phyloP scores from a whole-genome alignment of 768 basidiomycete species.

The Astraeus odoratus region DNA sequence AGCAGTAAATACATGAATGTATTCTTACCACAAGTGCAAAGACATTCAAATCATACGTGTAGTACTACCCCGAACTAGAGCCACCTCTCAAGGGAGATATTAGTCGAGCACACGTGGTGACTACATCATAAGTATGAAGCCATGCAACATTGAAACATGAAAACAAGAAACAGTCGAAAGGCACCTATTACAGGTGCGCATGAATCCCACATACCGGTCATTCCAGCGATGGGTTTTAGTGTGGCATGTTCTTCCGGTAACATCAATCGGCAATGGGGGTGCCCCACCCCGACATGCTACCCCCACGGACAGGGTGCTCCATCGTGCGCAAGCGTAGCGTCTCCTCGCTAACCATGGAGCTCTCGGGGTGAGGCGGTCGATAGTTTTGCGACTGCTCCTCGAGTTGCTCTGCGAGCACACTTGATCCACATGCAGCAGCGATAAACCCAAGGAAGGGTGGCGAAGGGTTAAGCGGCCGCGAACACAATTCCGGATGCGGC shows the following conservation, averaged over 20 bases:
- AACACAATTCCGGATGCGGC: conserved; percentile 98
- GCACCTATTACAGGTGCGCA: too few species aligned
- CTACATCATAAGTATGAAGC: too few species aligned
- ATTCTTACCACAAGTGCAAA: too few species aligned
- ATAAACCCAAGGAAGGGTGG: conserved; percentile 97
- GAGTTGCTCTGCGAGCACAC: conserved; percentile 65
- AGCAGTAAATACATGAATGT: too few species aligned
- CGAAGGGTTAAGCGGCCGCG: conserved; percentile 93
- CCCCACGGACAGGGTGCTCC: conserved; percentile 22
- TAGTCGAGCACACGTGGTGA: too few species aligned
- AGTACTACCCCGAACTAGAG: too few species aligned
- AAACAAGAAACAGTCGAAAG: too few species aligned
- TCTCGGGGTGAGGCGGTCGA: conserved; percentile 69
- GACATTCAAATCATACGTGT: too few species aligned
- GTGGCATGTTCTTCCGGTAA: neutral
- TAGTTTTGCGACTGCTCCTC: conserved; percentile 54
- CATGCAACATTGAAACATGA: too few species aligned
- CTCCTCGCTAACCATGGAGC: conserved; percentile 67
- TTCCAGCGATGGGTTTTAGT: too few species aligned
- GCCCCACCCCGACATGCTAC: conserved; percentile 16
- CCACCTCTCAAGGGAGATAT: too few species aligned
- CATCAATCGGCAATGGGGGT: conserved; percentile 16
- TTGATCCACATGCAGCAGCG: conserved; percentile 59
- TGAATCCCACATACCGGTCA: too few species aligned
- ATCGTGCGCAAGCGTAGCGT: conserved; percentile 34